These are phyloP conservation scores for Karstenula rhodostoma DNA, from an alignment of 2,329 filamentous ascomycete species.

Conservation along the genomic window DNA sequence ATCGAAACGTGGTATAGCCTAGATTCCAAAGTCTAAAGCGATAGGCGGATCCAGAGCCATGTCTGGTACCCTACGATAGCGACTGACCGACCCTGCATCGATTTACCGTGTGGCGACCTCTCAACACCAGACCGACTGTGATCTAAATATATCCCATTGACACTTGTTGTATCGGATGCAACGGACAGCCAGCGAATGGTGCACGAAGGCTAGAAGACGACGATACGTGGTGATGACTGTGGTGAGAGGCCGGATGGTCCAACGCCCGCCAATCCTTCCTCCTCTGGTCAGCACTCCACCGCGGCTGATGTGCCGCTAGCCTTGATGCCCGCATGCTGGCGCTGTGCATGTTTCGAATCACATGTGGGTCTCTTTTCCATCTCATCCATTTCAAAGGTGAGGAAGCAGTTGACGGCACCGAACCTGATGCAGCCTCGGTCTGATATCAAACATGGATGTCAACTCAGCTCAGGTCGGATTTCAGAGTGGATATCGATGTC, in stretches of 20 bases:
- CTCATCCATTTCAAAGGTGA: not conserved
- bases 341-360: not conserved
- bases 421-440: not conserved
- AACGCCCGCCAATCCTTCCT: constrained; percentile 7
- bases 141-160: constrained; percentile 2
- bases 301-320: constrained; percentile 8
- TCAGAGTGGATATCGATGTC: not conserved
- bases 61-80: not conserved
- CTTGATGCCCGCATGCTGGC: not conserved
- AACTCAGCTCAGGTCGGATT: no score
- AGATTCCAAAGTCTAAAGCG: not conserved
- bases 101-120: not conserved
- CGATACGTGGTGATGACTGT: not conserved
- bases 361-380: not conserved
- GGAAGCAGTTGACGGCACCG: not conserved
- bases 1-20: not conserved
- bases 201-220: not conserved
- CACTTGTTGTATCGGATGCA: not conserved
- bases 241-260: not conserved
- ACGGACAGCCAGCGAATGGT: constrained; percentile 8
- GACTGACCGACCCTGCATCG: constrained; percentile 3
- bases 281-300: not conserved
- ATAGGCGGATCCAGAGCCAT: not conserved
- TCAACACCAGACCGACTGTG: not conserved
- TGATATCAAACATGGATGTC: not conserved